Conservation (phyloP, 164 flowering plant genomes). For the Vitis labrusca region DNA sequence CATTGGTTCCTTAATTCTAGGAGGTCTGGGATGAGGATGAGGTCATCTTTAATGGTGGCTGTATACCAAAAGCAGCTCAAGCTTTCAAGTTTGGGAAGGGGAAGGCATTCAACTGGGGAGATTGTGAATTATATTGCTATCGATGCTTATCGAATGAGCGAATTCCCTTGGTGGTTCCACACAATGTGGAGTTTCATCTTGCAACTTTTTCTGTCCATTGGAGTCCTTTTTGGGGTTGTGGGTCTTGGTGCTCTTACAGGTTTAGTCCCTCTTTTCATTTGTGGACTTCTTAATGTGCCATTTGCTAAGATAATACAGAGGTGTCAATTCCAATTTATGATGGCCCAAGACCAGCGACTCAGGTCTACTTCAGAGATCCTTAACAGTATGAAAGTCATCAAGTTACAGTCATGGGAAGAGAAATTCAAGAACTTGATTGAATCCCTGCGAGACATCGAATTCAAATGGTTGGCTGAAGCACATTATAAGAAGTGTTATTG, state of each 20-base stretch:
- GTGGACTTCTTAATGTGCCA: slow-evolving; percentile 67
- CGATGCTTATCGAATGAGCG: slow-evolving; percentile 88
- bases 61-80: slow-evolving; percentile 64
- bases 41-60: slow-evolving; percentile 81
- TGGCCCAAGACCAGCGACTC: slow-evolving; percentile 68
- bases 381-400: slow-evolving; percentile 82
- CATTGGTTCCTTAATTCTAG: slow-evolving; percentile 63
- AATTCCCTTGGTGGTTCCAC: slow-evolving; percentile 77
- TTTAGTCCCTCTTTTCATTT: slow-evolving; percentile 54
- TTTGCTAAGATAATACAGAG: slow-evolving; percentile 59
- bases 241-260: slow-evolving; percentile 73
- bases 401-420: slow-evolving; percentile 92
- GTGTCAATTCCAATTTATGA: slow-evolving; percentile 59
- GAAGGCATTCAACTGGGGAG: slow-evolving; percentile 78
- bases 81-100: slow-evolving; percentile 67
- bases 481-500: slow-evolving; percentile 45
- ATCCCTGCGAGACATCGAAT: slow-evolving; percentile 52
- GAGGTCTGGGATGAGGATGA: slow-evolving; percentile 72
- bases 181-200: slow-evolving; percentile 43
- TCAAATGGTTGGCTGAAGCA: slow-evolving; percentile 58
- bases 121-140: slow-evolving; percentile 82
- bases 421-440: slow-evolving; percentile 55
- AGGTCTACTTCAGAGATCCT: slow-evolving; percentile 76
- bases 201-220: slow-evolving; percentile 54
- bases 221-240: slow-evolving; percentile 49